These are phyloP conservation scores for Globisporangium okanoganense DNA, from an alignment of 352 stramenopile genomes.

Conservation along the genomic window DNA sequence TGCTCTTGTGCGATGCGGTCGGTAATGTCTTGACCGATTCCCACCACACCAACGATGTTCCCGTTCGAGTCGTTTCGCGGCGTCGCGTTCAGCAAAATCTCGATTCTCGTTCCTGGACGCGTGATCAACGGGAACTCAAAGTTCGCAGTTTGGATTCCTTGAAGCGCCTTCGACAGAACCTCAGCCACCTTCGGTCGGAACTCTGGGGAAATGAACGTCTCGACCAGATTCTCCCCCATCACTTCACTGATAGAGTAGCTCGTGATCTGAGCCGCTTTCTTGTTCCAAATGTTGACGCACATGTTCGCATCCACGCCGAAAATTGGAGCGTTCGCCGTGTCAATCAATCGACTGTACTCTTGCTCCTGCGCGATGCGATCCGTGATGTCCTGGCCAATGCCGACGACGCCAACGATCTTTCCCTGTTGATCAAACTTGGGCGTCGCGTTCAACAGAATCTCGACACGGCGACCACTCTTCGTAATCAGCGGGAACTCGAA, in stretches of 20 bases:
- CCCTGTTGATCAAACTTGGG: conserved; percentile 54
- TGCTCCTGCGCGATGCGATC: conserved; percentile 35
- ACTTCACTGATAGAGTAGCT: conserved; percentile 86
- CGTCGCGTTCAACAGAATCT: conserved; percentile 76
- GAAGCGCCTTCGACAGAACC: conserved; percentile 68
- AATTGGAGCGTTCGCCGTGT: conserved; percentile 67
- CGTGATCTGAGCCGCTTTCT: conserved; percentile 86
- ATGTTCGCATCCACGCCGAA: conserved; percentile 62
- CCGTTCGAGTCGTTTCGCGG: conserved; percentile 60
- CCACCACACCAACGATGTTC: conserved; percentile 82
- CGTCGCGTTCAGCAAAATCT: conserved; percentile 78
- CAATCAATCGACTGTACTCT: conserved; percentile 52
- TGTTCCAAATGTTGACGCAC: conserved; percentile 88
- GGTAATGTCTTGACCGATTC: conserved; percentile 84
- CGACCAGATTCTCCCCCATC: conserved; percentile 79
- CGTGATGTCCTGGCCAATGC: conserved; percentile 74
- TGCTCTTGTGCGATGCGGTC: conserved; percentile 69
- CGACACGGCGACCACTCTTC: conserved; percentile 56
- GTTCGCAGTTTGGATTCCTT: conserved; percentile 77
- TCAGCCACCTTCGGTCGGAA: conserved; percentile 64
- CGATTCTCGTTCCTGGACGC: conserved; percentile 42
- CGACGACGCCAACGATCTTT: conserved; percentile 63
- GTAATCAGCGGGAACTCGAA: conserved; percentile 32
- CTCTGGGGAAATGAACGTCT: conserved; percentile 82
- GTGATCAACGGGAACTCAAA: conserved; percentile 90